Conservation (phyloP, 805 yeast genomes). For the Kluyveromyces wickerhamii region DNA sequence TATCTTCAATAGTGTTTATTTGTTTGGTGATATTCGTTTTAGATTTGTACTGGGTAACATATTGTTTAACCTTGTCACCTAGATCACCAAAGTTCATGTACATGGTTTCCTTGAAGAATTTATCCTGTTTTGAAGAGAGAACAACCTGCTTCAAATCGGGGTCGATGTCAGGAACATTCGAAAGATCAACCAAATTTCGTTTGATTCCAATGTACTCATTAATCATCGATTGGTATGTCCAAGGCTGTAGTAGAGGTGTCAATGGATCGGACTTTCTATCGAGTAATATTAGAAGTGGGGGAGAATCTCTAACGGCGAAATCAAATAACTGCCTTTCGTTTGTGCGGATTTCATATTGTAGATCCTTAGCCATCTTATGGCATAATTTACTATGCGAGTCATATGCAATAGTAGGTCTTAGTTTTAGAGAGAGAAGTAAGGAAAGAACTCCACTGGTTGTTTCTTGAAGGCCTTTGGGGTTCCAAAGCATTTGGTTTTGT, state of each 20-base stretch:
- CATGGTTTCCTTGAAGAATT: conserved; percentile 73
- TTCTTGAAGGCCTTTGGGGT: conserved; percentile 19
- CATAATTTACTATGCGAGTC: conserved; percentile 64
- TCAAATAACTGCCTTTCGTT: conserved; percentile 59
- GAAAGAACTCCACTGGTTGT: conserved; percentile 21
- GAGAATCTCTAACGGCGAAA: conserved; percentile 51
- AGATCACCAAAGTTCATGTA: conserved; percentile 90
- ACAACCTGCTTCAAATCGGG: conserved; percentile 58
- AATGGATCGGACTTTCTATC: conserved; percentile 89
- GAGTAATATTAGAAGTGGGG: conserved; percentile 66
- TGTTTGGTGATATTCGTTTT: conserved; percentile 66
- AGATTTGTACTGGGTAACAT: conserved; percentile 72
- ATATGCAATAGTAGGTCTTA: conserved; percentile 71
- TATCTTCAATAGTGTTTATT: conserved; percentile 74
- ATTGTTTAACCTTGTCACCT: conserved; percentile 77
- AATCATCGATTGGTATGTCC: conserved; percentile 98
- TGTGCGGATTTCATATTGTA: conserved; percentile 48
- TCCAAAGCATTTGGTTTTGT: conserved; percentile 24
- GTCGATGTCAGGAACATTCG: conserved; percentile 45
- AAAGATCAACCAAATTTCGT: conserved; percentile 70
- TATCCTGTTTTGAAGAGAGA: conserved; percentile 60
- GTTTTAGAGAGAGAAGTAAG: conserved; percentile 51
- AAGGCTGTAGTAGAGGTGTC: conserved; percentile 86
- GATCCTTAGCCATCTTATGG: conserved; percentile 59
- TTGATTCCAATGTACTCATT: conserved; percentile 82